Evolutionary conservation across 2,329 filamentous ascomycete genomes (phyloP).

Genomic region (Monosporascus sp.): DNA sequence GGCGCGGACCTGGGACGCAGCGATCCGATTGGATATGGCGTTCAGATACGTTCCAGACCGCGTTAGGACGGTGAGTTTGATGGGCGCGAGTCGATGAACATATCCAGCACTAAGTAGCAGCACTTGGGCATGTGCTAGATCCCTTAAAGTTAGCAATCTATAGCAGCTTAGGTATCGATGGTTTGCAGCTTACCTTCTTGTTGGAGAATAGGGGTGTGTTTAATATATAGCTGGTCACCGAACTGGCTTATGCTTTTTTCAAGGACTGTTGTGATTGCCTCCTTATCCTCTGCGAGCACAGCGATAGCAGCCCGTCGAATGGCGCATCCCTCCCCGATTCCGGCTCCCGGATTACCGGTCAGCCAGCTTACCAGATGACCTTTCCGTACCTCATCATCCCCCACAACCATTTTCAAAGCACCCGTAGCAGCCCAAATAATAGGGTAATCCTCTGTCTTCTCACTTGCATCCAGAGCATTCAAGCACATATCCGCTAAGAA

Average conservation of each 20-base stretch:
- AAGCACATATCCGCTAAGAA: constrained; percentile 43
- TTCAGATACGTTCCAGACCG: constrained; percentile 70
- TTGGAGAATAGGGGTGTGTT: constrained; percentile 74
- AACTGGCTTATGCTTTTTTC: constrained; percentile 70
- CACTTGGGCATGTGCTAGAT: constrained; percentile 68
- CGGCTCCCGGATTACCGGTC: constrained; percentile 57
- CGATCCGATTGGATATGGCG: constrained; percentile 78
- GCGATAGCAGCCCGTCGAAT: constrained; percentile 63
- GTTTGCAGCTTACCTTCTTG: constrained; percentile 67
- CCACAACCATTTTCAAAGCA: constrained; percentile 47
- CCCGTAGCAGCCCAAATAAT: constrained; percentile 54
- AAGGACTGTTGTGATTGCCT: constrained; percentile 50
- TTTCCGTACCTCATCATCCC: constrained; percentile 42
- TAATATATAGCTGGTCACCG: constrained; percentile 81
- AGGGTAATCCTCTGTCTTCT: constrained; percentile 24
- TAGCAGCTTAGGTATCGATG: neutral
- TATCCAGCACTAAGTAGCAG: constrained; percentile 75
- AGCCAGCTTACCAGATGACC: constrained; percentile 60
- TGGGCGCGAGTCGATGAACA: constrained; percentile 59
- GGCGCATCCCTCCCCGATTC: constrained; percentile 56
- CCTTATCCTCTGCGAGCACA: constrained; percentile 47
- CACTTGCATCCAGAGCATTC: constrained; percentile 26
- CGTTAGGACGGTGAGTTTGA: constrained; percentile 63
- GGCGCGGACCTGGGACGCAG: constrained; percentile 66
- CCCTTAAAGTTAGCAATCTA: constrained; percentile 2